These are phyloP conservation scores for Colletotrichum simmondsii DNA, from an alignment of 2,329 filamentous ascomycete genomes.

Conservation along the genomic window DNA sequence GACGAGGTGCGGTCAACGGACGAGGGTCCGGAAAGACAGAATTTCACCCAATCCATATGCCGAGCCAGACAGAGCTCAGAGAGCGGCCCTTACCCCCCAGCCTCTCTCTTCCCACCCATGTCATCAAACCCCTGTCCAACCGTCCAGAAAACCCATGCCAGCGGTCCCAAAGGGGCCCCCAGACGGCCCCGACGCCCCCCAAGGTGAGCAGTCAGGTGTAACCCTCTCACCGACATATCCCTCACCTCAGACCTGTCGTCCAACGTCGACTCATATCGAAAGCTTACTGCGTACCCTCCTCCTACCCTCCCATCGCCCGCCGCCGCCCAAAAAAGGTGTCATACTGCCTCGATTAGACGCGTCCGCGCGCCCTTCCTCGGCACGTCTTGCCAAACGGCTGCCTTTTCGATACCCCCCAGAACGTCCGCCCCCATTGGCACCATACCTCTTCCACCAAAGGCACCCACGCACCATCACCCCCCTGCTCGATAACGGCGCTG, in stretches of 20 bases:
- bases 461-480: not conserved
- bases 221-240: slow-evolving; percentile 30
- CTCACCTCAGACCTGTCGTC: not conserved
- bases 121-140: not conserved
- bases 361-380: not conserved
- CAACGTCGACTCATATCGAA: not conserved
- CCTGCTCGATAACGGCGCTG: slow-evolving; percentile 3
- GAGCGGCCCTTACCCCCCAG: not conserved
- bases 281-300: not conserved
- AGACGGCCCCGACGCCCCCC: not conserved
- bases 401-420: not conserved
- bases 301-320: not conserved
- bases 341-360: not conserved
- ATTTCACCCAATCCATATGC: slow-evolving; percentile 17
- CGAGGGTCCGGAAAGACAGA: slow-evolving; percentile 10
- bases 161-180: not conserved
- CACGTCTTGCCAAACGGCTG: slow-evolving; percentile 14
- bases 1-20: slow-evolving; percentile 1
- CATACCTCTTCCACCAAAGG: no score
- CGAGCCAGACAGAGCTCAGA: slow-evolving; percentile 2
- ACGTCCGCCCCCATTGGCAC: not conserved
- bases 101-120: slow-evolving; percentile 7
- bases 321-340: not conserved
- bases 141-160: not conserved
- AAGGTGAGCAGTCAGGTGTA: slow-evolving; percentile 34